Percentiles rank a stretch among this genome's conserved stretches.
phyloP scores from a whole-genome alignment of 495 filamentous ascomycete genomes.

The Aspergillus taichungensis region DNA sequence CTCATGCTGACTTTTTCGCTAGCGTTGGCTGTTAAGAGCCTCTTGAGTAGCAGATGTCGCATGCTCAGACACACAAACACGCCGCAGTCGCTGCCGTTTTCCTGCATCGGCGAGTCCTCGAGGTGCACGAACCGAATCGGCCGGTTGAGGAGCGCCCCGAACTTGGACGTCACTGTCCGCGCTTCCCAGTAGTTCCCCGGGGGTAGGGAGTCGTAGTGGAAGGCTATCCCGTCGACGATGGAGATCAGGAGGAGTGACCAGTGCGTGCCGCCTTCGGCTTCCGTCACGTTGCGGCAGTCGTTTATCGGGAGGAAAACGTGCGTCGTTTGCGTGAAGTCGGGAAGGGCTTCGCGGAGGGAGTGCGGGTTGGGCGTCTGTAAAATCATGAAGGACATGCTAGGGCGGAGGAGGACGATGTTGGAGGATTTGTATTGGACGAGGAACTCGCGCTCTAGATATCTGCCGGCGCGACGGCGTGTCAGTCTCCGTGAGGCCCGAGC shows the following conservation, averaged over 20 bases:
- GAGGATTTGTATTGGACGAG: conserved; percentile 66
- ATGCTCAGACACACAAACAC: conserved; percentile 94
- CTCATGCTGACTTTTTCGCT: conserved; percentile 88
- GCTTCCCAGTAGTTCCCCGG: conserved; percentile 71
- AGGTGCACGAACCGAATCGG: conserved; percentile 65
- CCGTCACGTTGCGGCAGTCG: conserved; percentile 65
- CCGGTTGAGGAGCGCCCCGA: conserved; percentile 54
- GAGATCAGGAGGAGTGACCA: conserved; percentile 93
- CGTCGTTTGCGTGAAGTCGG: conserved; percentile 67
- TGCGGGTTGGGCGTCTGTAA: conserved; percentile 72
- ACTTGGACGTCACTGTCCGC: conserved; percentile 48
- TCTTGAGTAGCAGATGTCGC: conserved; percentile 75
- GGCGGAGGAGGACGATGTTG: conserved; percentile 84
- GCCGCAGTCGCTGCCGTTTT: conserved; percentile 88
- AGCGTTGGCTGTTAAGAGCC: conserved; percentile 66
- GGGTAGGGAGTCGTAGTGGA: conserved; percentile 91
- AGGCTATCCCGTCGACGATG: conserved; percentile 79
- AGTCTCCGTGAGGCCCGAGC: conserved; percentile 2
- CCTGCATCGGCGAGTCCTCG: conserved; percentile 80
- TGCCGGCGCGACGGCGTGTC: conserved; percentile 18
- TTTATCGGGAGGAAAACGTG: conserved; percentile 98
- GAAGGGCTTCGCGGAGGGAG: conserved; percentile 47
- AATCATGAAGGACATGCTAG: conserved; percentile 88
- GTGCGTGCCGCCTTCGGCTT: conserved; percentile 83
- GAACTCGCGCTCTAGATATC: conserved; percentile 84